These are phyloP conservation scores for Pseudocercospora vitis DNA, from an alignment of 2,329 filamentous ascomycete species.

Conservation along the genomic window DNA sequence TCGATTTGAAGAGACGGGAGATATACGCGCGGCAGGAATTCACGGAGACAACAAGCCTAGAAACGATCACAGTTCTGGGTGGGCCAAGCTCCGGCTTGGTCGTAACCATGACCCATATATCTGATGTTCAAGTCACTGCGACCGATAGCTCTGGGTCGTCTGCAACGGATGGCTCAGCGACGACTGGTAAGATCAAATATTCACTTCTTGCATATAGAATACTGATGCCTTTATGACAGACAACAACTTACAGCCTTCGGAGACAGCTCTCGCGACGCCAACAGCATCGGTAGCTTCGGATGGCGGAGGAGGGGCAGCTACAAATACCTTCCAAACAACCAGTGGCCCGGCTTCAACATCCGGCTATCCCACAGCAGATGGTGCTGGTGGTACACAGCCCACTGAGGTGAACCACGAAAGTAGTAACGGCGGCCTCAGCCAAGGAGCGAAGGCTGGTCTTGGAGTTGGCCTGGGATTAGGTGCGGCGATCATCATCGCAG, in stretches of 20 bases:
- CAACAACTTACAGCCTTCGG: not conserved
- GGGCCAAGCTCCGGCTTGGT: no score
- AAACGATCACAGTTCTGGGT: no score
- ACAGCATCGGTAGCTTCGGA: no score
- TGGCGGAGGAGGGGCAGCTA: not conserved
- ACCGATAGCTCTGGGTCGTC: no score
- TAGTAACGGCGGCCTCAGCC: slow-evolving; percentile 10
- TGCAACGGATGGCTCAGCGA: no score
- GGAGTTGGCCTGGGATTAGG: slow-evolving; percentile 23
- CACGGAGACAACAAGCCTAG: no score
- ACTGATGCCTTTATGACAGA: no score
- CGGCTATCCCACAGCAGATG: not conserved
- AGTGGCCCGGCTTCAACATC: not conserved
- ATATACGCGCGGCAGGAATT: no score
- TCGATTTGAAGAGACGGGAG: slow-evolving; percentile 2
- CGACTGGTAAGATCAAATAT: no score
- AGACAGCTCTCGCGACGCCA: not conserved
- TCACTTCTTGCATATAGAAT: no score
- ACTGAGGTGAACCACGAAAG: not conserved
- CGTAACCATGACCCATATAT: no score
- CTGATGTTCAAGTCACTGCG: no score
- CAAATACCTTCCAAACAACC: not conserved
- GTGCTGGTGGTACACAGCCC: not conserved
- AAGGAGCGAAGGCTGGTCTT: slow-evolving; percentile 23
- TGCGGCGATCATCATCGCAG: slow-evolving; percentile 17